These are phyloP conservation scores for Dorcoceras hygrometricum DNA, from an alignment of 257 asterid species.

Conservation along the genomic window DNA sequence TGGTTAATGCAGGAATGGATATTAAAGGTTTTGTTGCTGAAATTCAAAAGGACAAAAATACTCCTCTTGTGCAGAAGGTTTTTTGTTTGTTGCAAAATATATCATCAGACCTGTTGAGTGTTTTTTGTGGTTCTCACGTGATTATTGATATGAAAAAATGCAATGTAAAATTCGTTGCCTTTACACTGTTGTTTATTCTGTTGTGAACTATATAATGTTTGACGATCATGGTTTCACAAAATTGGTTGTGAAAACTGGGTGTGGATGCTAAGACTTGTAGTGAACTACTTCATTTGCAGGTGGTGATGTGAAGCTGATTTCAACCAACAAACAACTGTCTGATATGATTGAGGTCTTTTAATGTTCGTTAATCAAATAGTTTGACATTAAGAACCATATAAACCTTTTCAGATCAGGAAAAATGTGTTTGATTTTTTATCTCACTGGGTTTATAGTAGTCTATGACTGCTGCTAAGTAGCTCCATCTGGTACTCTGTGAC, in stretches of 20 bases:
- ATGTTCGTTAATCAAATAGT: conserved; percentile 26
- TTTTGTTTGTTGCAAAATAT: conserved; percentile 27
- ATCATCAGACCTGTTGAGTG: conserved; percentile 25
- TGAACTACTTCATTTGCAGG: conserved; percentile 62
- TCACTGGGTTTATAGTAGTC: not conserved
- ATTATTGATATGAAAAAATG: conserved; percentile 20
- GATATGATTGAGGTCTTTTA: conserved; percentile 71
- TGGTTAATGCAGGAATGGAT: conserved; percentile 94
- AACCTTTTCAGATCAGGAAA: conserved; percentile 14
- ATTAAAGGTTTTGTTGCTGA: conserved; percentile 96
- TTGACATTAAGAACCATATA: conserved; percentile 4
- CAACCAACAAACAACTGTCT: conserved; percentile 45
- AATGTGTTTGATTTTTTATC: conserved; percentile 18
- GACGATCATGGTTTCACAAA: conserved; percentile 18
- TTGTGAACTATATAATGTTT: conserved; percentile 14
- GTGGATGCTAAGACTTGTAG: conserved; percentile 41
- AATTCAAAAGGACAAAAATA: conserved; percentile 81
- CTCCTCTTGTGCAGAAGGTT: conserved; percentile 90
- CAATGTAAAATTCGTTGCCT: conserved; percentile 12
- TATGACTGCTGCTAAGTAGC: conserved; percentile 4
- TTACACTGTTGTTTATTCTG: conserved; percentile 7
- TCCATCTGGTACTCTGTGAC: no score
- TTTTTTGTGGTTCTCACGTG: conserved; percentile 11
- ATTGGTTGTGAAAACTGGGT: conserved; percentile 21
- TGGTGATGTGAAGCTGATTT: conserved; percentile 72